Evolutionary conservation across 345 rosid genomes (phyloP).

Genomic region (Chamaenerion angustifolium): DNA sequence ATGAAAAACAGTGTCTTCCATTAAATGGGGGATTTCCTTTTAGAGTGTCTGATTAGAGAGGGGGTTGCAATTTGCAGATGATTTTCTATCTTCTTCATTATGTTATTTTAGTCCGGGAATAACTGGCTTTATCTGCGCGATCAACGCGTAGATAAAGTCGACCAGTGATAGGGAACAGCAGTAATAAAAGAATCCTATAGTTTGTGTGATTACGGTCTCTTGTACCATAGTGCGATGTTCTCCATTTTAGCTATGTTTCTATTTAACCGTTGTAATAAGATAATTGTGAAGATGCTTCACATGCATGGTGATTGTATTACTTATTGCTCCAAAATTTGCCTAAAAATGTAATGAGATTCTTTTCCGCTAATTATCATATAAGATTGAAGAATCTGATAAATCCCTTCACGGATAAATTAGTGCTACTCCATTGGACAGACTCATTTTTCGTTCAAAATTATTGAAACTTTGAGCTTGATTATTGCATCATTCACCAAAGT

Average conservation of each 20-base stretch:
- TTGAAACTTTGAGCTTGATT: no score
- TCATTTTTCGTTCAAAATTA: no score
- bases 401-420: no score
- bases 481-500: no score
- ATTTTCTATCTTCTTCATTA: conserved; percentile 1
- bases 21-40: not conserved
- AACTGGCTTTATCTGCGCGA: conserved; percentile 7
- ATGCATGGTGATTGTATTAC: not conserved
- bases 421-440: no score
- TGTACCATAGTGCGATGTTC: conserved; percentile 5
- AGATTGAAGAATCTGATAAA: no score
- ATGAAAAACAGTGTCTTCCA: not conserved
- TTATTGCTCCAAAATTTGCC: no score
- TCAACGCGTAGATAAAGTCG: not conserved
- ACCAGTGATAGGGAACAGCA: conserved; percentile 4
- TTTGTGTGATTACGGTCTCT: not conserved
- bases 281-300: not conserved
- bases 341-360: no score
- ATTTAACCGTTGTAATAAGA: not conserved
- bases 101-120: conserved; percentile 8
- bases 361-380: no score
- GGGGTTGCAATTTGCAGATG: conserved; percentile 1
- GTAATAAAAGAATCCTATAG: conserved; percentile 2
- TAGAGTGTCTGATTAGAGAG: not conserved
- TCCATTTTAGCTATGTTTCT: not conserved